Conservation (phyloP, 345 rosid genomes). For the thale cress (Arabidopsis thaliana) region TAIR10.1 NC_003070.9:18684001-18684500, state of each 20-base stretch:
- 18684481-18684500: constrained; percentile 94
- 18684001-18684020: constrained; percentile 96
- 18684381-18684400: constrained; percentile 11
- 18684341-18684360: constrained; percentile 7
- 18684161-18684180: not conserved
- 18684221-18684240: constrained; percentile 4
- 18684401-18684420: constrained; percentile 9
- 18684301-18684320: constrained; percentile 15
- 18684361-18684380: constrained; percentile 5
- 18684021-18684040: constrained; percentile 97
- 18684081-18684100: constrained; percentile 16
- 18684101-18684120: constrained; percentile 8
- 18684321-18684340: constrained; percentile 8
- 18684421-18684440: constrained; percentile 9
- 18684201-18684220: constrained; percentile 5
- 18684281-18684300: constrained; percentile 11
- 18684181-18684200: not conserved
- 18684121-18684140: constrained; percentile 21
- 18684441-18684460: constrained; percentile 97
- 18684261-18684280: not conserved
- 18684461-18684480: constrained; percentile 83
- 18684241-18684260: not conserved
- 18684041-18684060: constrained; percentile 89
- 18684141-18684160: constrained; percentile 22
- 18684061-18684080: constrained; percentile 25